Evolutionary conservation across 768 basidiomycete species (phyloP).

Genomic region (Leccinum obscurum): DNA sequence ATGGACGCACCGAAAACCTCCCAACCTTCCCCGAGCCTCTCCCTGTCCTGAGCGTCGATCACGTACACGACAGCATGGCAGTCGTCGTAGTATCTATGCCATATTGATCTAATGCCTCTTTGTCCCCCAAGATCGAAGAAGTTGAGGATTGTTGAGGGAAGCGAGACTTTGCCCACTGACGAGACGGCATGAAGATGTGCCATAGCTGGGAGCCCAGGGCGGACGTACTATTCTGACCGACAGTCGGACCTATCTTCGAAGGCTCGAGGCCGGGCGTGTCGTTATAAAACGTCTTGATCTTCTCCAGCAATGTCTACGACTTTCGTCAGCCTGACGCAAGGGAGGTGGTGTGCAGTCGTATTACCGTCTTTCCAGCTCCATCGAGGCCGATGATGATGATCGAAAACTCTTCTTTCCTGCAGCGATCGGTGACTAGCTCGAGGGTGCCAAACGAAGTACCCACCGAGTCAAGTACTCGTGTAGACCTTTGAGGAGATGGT

Average conservation of each 20-base stretch:
- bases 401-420: constrained; percentile 86
- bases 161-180: constrained; percentile 86
- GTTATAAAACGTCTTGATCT: constrained; percentile 91
- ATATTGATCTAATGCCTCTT: constrained; percentile 89
- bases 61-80: constrained; percentile 97
- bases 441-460: constrained; percentile 4
- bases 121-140: constrained; percentile 99
- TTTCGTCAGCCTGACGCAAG: background rate
- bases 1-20: constrained; percentile 86
- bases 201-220: background rate
- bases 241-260: constrained; percentile 93
- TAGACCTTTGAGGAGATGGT: constrained; percentile 90
- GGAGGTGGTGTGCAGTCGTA: background rate
- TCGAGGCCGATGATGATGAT: constrained; percentile 94
- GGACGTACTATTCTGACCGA: constrained; percentile 92
- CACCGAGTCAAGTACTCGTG: constrained; percentile 88
- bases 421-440: constrained; percentile 7
- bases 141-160: constrained; percentile 91
- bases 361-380: constrained; percentile 88
- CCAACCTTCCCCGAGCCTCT: constrained; percentile 92
- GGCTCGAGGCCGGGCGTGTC: constrained; percentile 84
- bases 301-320: constrained; percentile 79
- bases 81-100: constrained; percentile 93
- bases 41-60: constrained; percentile 89
- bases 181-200: background rate